Conservation (phyloP, 1,284 basidiomycete genomes). For the Apiotrichum porosum region DNA sequence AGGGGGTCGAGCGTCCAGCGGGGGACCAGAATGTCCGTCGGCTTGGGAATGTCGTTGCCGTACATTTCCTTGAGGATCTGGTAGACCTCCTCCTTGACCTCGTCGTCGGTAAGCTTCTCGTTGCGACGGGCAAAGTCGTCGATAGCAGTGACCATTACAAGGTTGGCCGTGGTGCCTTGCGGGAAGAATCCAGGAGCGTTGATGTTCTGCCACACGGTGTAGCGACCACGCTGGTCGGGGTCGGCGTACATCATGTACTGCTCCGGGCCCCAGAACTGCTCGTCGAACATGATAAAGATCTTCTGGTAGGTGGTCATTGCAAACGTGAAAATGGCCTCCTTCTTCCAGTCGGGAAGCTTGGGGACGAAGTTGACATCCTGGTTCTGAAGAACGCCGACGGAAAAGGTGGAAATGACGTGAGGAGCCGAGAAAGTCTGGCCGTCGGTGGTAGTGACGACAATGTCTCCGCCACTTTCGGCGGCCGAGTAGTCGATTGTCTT, state of each 20-base stretch:
- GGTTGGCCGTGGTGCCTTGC: constrained; percentile 39
- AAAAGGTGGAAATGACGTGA: constrained; percentile 61
- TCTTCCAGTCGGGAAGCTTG: constrained; percentile 59
- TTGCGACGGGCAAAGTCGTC: constrained; percentile 54
- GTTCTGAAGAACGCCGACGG: constrained; percentile 57
- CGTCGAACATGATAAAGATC: constrained; percentile 62
- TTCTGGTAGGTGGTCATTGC: constrained; percentile 66
- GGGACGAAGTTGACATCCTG: constrained; percentile 59
- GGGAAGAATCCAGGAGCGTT: constrained; percentile 60
- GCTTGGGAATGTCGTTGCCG: constrained; percentile 54
- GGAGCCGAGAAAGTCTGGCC: constrained; percentile 53
- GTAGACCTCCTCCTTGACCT: constrained; percentile 57
- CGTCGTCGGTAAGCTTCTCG: constrained; percentile 53
- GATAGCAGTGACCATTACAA: constrained; percentile 63
- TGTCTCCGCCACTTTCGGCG: constrained; percentile 4
- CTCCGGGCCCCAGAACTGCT: constrained; percentile 65
- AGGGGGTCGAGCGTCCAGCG: constrained; percentile 58
- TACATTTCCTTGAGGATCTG: constrained; percentile 58
- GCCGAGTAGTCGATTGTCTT: constrained; percentile 53
- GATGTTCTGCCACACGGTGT: constrained; percentile 66
- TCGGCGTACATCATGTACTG: constrained; percentile 65
- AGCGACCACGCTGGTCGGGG: constrained; percentile 56
- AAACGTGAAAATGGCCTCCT: constrained; percentile 62
- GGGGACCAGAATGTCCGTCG: constrained; percentile 57
- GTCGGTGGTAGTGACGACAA: constrained; percentile 52